A percentile compares a stretch with the other conserved stretches of the same genome.
phyloP scores from a whole-genome alignment of 805 yeast species.

The Saitoella complicata region DNA sequence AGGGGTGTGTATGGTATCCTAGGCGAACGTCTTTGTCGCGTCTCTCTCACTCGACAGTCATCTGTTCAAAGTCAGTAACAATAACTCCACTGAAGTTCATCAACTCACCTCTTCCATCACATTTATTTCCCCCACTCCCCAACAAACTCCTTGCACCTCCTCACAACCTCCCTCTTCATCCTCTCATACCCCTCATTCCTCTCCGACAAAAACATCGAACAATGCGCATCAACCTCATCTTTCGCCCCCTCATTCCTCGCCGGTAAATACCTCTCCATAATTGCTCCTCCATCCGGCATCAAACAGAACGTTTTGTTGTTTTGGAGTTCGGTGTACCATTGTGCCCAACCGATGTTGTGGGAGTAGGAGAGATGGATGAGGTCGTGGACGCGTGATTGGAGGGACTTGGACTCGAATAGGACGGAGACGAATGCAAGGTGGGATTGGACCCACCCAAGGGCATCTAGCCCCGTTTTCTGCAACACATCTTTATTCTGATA shows the following conservation, averaged over 20 bases:
- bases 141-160: constrained; percentile 2
- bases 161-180: constrained; percentile 6
- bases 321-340: constrained; percentile 6
- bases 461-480: background rate
- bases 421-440: constrained; percentile 11
- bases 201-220: constrained; percentile 8
- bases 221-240: constrained; percentile 12
- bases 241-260: constrained; percentile 9
- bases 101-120: background rate
- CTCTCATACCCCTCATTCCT: constrained; percentile 6
- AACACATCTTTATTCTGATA: constrained; percentile 9
- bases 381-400: background rate
- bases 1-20: too few relatives aligned
- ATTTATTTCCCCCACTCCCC: constrained; percentile 4
- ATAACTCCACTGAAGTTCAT: background rate
- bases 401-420: constrained; percentile 3
- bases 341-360: constrained; percentile 7
- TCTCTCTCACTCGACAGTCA: too few relatives aligned
- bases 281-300: constrained; percentile 10
- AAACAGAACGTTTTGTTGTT: constrained; percentile 11
- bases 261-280: constrained; percentile 7
- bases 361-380: background rate
- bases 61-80: too few relatives aligned
- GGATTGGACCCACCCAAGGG: constrained; percentile 8
- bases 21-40: too few relatives aligned